A percentile compares a stretch with the other conserved stretches of the same genome.
Evolutionary conservation across 192 early-diverging fungal species (phyloP).

Genomic region (Gaertneriomyces sp.): DNA sequence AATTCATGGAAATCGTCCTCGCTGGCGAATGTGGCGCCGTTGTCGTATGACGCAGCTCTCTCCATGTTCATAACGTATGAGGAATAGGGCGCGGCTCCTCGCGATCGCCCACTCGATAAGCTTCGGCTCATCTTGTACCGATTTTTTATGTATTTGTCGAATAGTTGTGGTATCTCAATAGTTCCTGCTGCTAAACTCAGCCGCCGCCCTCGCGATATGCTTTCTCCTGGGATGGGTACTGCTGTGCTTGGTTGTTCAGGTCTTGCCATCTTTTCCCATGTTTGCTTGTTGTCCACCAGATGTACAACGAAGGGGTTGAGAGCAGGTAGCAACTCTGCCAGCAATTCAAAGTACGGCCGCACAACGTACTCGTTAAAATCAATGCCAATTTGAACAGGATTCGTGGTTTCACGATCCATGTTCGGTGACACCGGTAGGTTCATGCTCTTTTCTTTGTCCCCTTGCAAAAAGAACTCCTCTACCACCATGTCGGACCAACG

Average conservation of each 20-base stretch:
- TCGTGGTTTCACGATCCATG: constrained; percentile 69
- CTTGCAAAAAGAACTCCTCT: constrained; percentile 82
- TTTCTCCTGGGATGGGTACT: neutral
- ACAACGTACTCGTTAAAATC: constrained; percentile 85
- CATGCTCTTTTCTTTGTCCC: constrained; percentile 74
- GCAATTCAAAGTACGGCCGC: constrained; percentile 77
- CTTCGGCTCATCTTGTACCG: constrained; percentile 25
- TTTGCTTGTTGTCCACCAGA: constrained; percentile 51
- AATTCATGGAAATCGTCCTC: neutral
- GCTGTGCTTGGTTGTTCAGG: constrained; percentile 4
- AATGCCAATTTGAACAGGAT: constrained; percentile 70
- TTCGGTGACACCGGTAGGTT: constrained; percentile 78
- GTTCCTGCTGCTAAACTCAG: constrained; percentile 42
- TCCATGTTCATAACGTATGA: neutral
- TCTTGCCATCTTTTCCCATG: constrained; percentile 49
- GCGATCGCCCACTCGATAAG: constrained; percentile 23
- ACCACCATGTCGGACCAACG: constrained; percentile 87
- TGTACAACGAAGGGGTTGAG: constrained; percentile 56
- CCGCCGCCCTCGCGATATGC: constrained; percentile 28
- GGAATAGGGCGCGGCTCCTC: constrained; percentile 8
- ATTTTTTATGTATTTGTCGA: constrained; percentile 22
- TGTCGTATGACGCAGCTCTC: constrained; percentile 1
- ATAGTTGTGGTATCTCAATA: constrained; percentile 42
- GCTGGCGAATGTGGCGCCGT: neutral
- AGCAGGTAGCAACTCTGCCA: constrained; percentile 74